Evolutionary conservation across 2,329 filamentous ascomycete species (phyloP).

Genomic region (Davidsoniella virescens): DNA sequence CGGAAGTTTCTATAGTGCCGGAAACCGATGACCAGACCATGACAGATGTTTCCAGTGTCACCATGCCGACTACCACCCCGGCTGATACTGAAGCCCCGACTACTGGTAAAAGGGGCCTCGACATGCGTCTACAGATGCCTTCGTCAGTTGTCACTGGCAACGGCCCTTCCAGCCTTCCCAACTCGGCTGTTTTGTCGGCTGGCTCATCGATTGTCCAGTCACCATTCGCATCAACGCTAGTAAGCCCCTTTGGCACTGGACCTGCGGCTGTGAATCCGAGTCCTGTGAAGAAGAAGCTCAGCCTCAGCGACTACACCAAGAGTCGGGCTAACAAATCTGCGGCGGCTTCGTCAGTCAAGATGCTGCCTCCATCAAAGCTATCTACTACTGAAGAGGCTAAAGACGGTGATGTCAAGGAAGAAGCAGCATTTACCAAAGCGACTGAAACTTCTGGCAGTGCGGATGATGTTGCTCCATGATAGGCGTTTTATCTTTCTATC

Average conservation of each 20-base stretch:
- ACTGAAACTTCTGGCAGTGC: too few species aligned
- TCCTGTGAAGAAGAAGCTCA: conserved; percentile 45
- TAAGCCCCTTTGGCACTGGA: conserved; percentile 28
- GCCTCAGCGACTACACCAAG: conserved; percentile 48
- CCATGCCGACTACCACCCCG: too few species aligned
- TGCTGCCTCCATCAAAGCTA: conserved; percentile 3
- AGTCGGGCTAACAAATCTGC: conserved; percentile 39
- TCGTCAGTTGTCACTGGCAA: conserved; percentile 25
- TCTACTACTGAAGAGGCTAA: conserved; percentile 6
- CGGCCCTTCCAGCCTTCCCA: conserved; percentile 27
- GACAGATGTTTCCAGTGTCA: background rate
- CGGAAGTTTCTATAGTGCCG: background rate
- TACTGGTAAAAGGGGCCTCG: conserved; percentile 23
- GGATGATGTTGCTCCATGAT: too few species aligned
- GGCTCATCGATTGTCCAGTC: conserved; percentile 29
- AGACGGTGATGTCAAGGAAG: background rate
- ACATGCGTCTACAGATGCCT: conserved; percentile 40
- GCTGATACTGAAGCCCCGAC: too few species aligned
- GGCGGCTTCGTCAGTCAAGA: conserved; percentile 18
- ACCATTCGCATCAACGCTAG: conserved; percentile 28
- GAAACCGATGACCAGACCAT: conserved; percentile 1
- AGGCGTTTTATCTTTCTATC: too few species aligned
- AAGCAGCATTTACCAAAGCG: too few species aligned
- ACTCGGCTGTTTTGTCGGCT: conserved; percentile 25
- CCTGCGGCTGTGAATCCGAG: conserved; percentile 35